Evolutionary conservation across 108 stramenopile species (phyloP).

Genomic region (Skeletonema tropicum): DNA sequence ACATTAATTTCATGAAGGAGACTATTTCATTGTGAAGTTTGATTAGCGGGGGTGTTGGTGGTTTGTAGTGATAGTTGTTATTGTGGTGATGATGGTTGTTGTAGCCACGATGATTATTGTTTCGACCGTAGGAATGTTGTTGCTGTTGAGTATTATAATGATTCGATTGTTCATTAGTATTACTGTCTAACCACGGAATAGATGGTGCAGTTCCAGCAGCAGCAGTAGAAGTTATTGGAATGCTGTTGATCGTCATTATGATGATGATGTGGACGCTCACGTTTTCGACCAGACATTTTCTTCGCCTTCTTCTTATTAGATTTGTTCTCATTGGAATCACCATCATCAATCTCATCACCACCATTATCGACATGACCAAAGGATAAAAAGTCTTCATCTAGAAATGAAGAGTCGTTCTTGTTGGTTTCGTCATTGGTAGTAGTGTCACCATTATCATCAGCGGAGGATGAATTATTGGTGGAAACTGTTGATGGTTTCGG

Average conservation of each 20-base stretch:
- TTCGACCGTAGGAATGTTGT: conserved; percentile 10
- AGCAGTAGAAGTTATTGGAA: no score
- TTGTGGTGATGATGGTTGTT: conserved; percentile 30
- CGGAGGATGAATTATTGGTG: conserved; percentile 3
- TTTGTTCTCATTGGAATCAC: background rate
- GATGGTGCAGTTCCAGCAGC: background rate
- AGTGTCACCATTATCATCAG: background rate
- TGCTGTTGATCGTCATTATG: no score
- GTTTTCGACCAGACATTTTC: conserved; percentile 9
- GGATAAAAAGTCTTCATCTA: conserved; percentile 40
- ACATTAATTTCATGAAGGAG: conserved; percentile 86
- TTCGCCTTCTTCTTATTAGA: no score
- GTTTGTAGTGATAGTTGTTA: conserved; percentile 20
- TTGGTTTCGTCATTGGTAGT: background rate
- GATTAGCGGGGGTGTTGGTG: conserved; percentile 59
- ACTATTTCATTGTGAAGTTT: conserved; percentile 97
- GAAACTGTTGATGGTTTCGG: background rate
- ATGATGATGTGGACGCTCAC: background rate
- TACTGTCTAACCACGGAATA: conserved; percentile 14
- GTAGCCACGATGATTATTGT: conserved; percentile 17
- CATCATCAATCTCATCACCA: background rate
- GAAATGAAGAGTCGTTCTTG: conserved; percentile 9
- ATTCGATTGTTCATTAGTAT: background rate
- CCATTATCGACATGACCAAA: conserved; percentile 32
- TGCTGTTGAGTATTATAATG: background rate